Evolutionary conservation across 2,329 filamentous ascomycete genomes (phyloP), one percentile per base, ranked within the genome.

Genomic region (Fonsecaea monophora): DNA sequence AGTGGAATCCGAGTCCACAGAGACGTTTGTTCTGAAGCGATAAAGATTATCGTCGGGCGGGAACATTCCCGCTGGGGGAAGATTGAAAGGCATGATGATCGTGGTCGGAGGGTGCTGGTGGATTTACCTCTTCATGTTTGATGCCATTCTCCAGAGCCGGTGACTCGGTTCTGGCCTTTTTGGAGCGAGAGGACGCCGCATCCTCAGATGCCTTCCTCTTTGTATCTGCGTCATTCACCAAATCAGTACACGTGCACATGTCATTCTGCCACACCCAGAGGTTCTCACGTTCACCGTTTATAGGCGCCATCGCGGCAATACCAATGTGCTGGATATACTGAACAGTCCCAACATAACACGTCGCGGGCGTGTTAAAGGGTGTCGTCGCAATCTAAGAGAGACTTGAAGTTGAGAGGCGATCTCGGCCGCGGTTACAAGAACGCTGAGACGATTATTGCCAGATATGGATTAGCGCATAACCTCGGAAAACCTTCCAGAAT

Each of bases 121-220:
- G 30, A 35, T 54, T 64, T 63, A 71, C 70, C 50, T 71, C 66
- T 65, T 60, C 68, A 4, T 68, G 62, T 55, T 68, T 73, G 15
- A 65, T 58, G 35, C 60, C 48, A 48, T 68, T 65, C 42, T 75
- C 68, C 67, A 76, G 76, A 30, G 78, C 78, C 4, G 79, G 80
- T 9, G 82, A 82, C 66, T 81, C 80, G 15, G 81, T 83, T 70
- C 82, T 80, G 60, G 82, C 81, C 68, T 82, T 83, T 75, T 84
- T 84, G 68, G 75, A 79, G 65, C 77, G 79, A 68, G 80, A 79
- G 53, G 77, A 79, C 71, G 79, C 77, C 45, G 76, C 77, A 68
- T 83, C 82, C 68, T 83, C 81, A n/a, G 80, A 81, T 55, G 82
- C 82, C 73, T 84, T 84, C 72, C 82, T 79, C 75, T 84, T 84